These are phyloP conservation scores for Ogataea trehalophila DNA, from an alignment of 805 yeast genomes.

Conservation along the genomic window DNA sequence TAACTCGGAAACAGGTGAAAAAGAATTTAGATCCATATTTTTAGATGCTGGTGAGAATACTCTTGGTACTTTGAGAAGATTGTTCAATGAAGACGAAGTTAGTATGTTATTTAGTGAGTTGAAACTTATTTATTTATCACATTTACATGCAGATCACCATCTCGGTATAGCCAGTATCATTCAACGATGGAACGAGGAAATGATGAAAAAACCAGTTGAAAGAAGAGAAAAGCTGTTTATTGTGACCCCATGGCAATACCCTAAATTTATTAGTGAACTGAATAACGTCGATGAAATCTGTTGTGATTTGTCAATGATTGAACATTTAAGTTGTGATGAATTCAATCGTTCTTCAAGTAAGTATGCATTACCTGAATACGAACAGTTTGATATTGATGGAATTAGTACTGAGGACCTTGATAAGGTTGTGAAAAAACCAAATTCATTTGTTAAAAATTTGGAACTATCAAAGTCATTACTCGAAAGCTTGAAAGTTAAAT, in stretches of 20 bases:
- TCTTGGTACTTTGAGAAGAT: conserved; percentile 61
- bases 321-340: conserved; percentile 29
- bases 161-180: conserved; percentile 73
- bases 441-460: conserved; percentile 1
- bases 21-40: conserved; percentile 41
- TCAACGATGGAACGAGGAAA: conserved; percentile 52
- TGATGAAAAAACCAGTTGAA: conserved; percentile 33
- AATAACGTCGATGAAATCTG: conserved; percentile 16
- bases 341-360: conserved; percentile 16
- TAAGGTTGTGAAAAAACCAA: neutral
- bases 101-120: conserved; percentile 51
- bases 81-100: conserved; percentile 45
- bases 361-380: conserved; percentile 8
- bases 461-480: conserved; percentile 27
- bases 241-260: conserved; percentile 72
- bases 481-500: conserved; percentile 37
- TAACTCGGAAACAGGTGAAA: conserved; percentile 5
- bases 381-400: conserved; percentile 25
- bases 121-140: conserved; percentile 67
- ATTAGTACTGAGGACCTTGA: conserved; percentile 19
- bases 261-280: conserved; percentile 69
- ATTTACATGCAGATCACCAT: conserved; percentile 96
- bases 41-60: conserved; percentile 98
- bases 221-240: conserved; percentile 42
- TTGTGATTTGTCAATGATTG: conserved; percentile 12